These are phyloP conservation scores for Pyricularia grisea DNA, from an alignment of 2,329 filamentous ascomycete genomes.

Conservation along the genomic window DNA sequence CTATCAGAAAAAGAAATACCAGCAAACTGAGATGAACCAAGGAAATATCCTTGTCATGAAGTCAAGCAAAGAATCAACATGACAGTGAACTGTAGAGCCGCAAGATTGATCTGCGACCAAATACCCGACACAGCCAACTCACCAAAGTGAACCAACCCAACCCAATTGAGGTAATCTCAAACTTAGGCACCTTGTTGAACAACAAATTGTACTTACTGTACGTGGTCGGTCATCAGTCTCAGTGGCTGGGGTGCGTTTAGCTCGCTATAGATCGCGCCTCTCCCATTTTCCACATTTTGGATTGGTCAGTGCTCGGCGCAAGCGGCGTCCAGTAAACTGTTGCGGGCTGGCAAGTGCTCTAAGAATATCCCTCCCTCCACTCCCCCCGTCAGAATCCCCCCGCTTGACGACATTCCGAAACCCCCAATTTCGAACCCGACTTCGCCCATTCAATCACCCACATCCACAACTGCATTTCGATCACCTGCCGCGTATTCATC, in stretches of 20 bases:
- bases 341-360: neutral
- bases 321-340: neutral
- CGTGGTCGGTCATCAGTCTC: neutral
- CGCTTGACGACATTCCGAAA: conserved; percentile 1
- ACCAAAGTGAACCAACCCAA: neutral
- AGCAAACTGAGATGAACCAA: neutral
- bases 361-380: neutral
- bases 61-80: neutral
- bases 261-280: neutral
- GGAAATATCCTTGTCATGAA: neutral
- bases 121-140: neutral
- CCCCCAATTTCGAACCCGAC: neutral
- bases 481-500: neutral
- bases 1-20: neutral
- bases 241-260: neutral
- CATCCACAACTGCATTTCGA: neutral
- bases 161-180: neutral
- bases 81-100: neutral
- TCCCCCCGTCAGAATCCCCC: neutral
- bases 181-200: neutral
- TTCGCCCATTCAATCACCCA: neutral
- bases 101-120: neutral
- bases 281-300: neutral
- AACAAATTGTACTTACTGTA: neutral
- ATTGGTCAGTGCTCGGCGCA: neutral